A percentile compares a stretch with the other conserved stretches of the same genome.
phyloP scores from a whole-genome alignment of 441 rosid genomes.

The Populus hybrid region DNA sequence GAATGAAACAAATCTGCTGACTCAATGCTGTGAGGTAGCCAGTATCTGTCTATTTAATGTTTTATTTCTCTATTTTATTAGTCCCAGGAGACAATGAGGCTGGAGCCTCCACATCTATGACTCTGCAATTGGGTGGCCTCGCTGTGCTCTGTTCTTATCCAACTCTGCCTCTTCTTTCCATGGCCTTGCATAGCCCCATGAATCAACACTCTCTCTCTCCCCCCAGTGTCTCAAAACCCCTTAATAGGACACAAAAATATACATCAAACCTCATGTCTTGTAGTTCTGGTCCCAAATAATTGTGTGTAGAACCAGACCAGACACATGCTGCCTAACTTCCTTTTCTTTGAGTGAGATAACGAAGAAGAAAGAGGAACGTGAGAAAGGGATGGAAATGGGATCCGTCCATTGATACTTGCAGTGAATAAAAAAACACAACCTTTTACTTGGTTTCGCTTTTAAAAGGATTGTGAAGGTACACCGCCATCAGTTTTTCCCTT shows the following conservation, averaged over 20 bases:
- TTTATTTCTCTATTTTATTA: background rate
- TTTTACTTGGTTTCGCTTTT: background rate
- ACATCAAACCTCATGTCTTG: background rate
- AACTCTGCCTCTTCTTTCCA: conserved; percentile 8
- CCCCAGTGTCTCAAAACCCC: background rate
- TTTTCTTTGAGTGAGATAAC: background rate
- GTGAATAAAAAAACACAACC: background rate
- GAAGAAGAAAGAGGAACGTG: background rate
- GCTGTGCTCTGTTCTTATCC: conserved; percentile 29
- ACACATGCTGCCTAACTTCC: background rate
- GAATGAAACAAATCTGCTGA: background rate
- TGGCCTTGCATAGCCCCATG: conserved; percentile 4
- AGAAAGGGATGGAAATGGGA: conserved; percentile 12
- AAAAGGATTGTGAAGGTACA: background rate
- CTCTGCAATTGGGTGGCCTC: conserved; percentile 19
- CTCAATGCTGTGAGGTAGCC: conserved; percentile 1
- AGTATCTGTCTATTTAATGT: conserved; percentile 6
- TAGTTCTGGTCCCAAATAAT: background rate
- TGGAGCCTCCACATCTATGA: conserved; percentile 17
- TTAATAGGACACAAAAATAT: conserved; percentile 14
- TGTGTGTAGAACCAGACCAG: background rate
- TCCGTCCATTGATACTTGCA: background rate
- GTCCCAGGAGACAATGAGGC: background rate
- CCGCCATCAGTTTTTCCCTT: background rate
- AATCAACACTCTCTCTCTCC: background rate